Evolutionary conservation across 345 rosid species (phyloP).

Genomic region (Noccaea bulbosa): DNA sequence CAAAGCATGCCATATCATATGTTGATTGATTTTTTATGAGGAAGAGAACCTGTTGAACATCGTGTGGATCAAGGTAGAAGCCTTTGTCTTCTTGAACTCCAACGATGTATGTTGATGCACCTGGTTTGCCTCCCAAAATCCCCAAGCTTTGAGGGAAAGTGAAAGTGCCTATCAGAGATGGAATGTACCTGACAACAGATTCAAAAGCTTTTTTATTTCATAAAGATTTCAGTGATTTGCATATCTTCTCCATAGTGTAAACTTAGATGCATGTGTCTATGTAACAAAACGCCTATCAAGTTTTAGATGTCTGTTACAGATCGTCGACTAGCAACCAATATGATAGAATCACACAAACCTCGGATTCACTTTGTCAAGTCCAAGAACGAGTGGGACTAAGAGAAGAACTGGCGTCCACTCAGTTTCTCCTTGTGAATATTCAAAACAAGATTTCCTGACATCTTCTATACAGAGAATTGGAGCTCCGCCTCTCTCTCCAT

Average conservation of each 20-base stretch:
- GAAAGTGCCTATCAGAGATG: slow-evolving; percentile 76
- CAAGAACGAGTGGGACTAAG: slow-evolving; percentile 97
- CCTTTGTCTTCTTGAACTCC: slow-evolving; percentile 88
- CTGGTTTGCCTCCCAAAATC: slow-evolving; percentile 92
- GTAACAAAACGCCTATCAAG: slow-evolving; percentile 48
- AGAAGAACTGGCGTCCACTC: slow-evolving; percentile 85
- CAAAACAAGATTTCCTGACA: slow-evolving; percentile 69
- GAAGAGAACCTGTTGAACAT: slow-evolving; percentile 57
- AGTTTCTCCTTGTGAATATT: slow-evolving; percentile 62
- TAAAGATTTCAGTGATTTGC: slow-evolving; percentile 68
- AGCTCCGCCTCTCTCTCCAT: slow-evolving; percentile 97
- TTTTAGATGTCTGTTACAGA: slow-evolving; percentile 59
- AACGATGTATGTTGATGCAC: slow-evolving; percentile 91
- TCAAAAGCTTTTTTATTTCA: slow-evolving; percentile 53
- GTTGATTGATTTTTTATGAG: background rate
- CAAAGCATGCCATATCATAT: slow-evolving; percentile 3
- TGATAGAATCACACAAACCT: slow-evolving; percentile 67
- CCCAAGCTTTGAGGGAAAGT: slow-evolving; percentile 96
- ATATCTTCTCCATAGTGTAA: slow-evolving; percentile 69
- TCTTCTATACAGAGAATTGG: slow-evolving; percentile 89
- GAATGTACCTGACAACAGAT: slow-evolving; percentile 67
- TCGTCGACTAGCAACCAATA: slow-evolving; percentile 66
- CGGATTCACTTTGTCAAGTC: slow-evolving; percentile 86
- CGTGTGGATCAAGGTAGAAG: slow-evolving; percentile 93
- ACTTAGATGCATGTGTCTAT: slow-evolving; percentile 68